These are phyloP conservation scores for Colletotrichum sp. DNA, from an alignment of 2,329 filamentous ascomycete species.

Conservation along the genomic window DNA sequence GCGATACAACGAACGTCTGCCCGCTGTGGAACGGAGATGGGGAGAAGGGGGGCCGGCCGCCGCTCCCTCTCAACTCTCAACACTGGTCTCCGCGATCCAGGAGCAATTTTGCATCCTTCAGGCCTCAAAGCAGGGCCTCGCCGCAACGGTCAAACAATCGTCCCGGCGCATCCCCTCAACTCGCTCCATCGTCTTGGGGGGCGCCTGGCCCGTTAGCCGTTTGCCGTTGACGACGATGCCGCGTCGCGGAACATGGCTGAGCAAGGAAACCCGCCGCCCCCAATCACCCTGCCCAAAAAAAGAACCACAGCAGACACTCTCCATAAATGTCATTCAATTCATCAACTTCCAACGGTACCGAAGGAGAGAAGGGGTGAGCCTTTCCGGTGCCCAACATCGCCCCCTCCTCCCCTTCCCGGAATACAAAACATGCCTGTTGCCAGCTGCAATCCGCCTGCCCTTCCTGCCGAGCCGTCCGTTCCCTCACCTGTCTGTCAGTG, in stretches of 20 bases:
- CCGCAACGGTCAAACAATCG: not conserved
- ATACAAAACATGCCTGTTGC: not conserved
- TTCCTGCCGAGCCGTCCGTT: not conserved
- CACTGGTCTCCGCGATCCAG: not conserved
- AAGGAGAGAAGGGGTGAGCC: not conserved
- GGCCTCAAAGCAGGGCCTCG: not conserved
- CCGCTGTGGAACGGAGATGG: conserved; percentile 11
- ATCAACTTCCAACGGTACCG: conserved; percentile 10
- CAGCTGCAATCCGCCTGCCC: not conserved
- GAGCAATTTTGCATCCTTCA: not conserved
- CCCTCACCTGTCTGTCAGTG: not conserved
- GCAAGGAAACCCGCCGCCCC: not conserved
- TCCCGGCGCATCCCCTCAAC: not conserved
- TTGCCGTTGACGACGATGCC: not conserved
- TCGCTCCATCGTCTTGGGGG: not conserved
- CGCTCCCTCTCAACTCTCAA: not conserved
- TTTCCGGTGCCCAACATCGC: not conserved
- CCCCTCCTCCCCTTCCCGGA: not conserved
- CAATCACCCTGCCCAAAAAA: not conserved
- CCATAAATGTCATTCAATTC: not conserved
- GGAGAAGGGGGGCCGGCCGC: not conserved
- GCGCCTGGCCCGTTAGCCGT: not conserved
- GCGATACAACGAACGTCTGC: conserved; percentile 6
- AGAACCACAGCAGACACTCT: not conserved
- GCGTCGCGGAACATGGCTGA: not conserved